These are phyloP conservation scores for Eremothecium gossypii DNA, from an alignment of 1,139 yeast species.

Conservation along the genomic window DNA sequence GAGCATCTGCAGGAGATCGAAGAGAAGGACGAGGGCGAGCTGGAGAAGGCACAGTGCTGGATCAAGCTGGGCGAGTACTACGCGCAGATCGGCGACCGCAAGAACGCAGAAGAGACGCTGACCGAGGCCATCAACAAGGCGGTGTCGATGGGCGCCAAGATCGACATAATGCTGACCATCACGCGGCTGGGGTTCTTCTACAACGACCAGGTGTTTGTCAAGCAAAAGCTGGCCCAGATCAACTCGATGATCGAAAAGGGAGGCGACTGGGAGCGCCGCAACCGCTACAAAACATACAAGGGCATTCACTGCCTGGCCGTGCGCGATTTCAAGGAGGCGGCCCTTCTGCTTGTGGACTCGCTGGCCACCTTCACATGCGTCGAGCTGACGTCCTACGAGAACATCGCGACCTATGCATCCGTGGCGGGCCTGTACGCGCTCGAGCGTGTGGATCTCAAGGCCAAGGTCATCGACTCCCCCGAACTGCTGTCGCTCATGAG, in stretches of 20 bases:
- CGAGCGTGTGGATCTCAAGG: conserved; percentile 76
- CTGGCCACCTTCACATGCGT: conserved; percentile 95
- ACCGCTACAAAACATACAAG: conserved; percentile 82
- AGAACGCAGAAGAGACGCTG: conserved; percentile 63
- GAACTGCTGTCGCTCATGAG: conserved; percentile 79
- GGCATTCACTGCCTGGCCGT: conserved; percentile 81
- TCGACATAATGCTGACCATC: conserved; percentile 73
- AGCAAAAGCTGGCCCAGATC: conserved; percentile 66
- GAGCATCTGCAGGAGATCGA: conserved; percentile 63
- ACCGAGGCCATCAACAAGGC: conserved; percentile 71
- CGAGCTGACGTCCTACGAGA: conserved; percentile 82
- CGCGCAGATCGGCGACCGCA: conserved; percentile 71
- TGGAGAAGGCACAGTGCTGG: conserved; percentile 71
- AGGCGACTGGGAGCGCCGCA: conserved; percentile 99
- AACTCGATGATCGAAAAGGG: conserved; percentile 81
- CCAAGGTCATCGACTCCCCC: conserved; percentile 84
- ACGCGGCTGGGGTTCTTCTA: conserved; percentile 83
- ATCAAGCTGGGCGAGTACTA: conserved; percentile 81
- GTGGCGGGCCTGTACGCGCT: conserved; percentile 77
- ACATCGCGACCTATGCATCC: conserved; percentile 81
- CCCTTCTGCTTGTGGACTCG: conserved; percentile 76
- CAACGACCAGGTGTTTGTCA: conserved; percentile 62
- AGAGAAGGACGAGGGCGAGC: conserved; percentile 82
- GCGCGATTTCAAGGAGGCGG: conserved; percentile 77
- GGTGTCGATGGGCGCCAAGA: conserved; percentile 82